Percentiles rank a stretch among this genome's conserved stretches.
phyloP scores from a whole-genome alignment of 2,329 filamentous ascomycete genomes.

The Tolypocladium endophyticum region DNA sequence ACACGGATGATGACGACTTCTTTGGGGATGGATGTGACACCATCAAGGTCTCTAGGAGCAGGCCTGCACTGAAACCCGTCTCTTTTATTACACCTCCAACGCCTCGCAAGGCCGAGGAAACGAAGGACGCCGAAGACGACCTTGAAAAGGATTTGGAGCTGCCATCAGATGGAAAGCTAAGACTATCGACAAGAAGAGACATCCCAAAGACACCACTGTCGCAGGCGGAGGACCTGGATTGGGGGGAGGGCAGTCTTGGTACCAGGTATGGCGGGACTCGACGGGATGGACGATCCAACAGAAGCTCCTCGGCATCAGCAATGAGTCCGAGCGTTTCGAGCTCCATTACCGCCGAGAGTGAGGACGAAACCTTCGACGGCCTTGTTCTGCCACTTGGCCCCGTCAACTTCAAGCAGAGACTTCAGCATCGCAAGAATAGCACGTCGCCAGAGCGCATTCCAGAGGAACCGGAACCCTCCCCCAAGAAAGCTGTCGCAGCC shows the following conservation, averaged over 20 bases:
- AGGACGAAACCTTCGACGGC: slow-evolving; percentile 88
- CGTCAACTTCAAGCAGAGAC: slow-evolving; percentile 68
- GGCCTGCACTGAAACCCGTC: slow-evolving; percentile 37
- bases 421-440: slow-evolving; percentile 60
- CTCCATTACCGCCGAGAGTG: slow-evolving; percentile 82
- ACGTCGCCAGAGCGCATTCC: slow-evolving; percentile 41
- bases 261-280: slow-evolving; percentile 82
- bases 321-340: slow-evolving; percentile 90
- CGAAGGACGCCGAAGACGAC: slow-evolving; percentile 42
- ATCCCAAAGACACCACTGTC: slow-evolving; percentile 52
- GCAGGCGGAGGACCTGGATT: slow-evolving; percentile 72
- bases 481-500: slow-evolving; percentile 20
- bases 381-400: slow-evolving; percentile 75
- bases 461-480: slow-evolving; percentile 22
- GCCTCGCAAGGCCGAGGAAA: slow-evolving; percentile 31
- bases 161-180: slow-evolving; percentile 55
- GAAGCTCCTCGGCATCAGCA: slow-evolving; percentile 79
- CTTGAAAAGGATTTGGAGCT: slow-evolving; percentile 66
- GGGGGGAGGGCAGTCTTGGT: slow-evolving; percentile 87
- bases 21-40: slow-evolving; percentile 55
- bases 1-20: slow-evolving; percentile 51
- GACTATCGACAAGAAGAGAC: slow-evolving; percentile 50
- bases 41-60: slow-evolving; percentile 56
- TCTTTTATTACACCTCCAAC: slow-evolving; percentile 47
- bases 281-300: slow-evolving; percentile 66